Conservation (phyloP, 768 basidiomycete genomes). For the Tephrocybe sp. region DNA sequence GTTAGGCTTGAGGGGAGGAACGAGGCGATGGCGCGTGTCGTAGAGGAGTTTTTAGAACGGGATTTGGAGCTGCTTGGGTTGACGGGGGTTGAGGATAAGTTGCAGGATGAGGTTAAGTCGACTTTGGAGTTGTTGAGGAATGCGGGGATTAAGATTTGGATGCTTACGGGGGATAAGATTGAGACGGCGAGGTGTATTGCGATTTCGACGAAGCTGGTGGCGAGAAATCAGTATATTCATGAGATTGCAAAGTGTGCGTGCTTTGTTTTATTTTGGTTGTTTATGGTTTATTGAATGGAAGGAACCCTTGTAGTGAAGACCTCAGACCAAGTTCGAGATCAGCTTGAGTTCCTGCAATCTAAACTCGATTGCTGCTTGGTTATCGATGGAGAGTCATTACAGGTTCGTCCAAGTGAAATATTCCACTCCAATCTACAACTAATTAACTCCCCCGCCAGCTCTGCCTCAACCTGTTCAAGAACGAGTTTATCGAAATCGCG, state of each 20-base stretch:
- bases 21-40: slow-evolving; percentile 75
- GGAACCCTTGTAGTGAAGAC: slow-evolving; percentile 66
- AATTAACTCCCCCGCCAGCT: slow-evolving; percentile 47
- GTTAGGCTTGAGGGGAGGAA: slow-evolving; percentile 75
- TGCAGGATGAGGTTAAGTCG: slow-evolving; percentile 95
- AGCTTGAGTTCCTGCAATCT: slow-evolving; percentile 90
- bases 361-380: slow-evolving; percentile 98
- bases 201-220: slow-evolving; percentile 94
- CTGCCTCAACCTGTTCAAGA: slow-evolving; percentile 85
- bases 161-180: slow-evolving; percentile 99
- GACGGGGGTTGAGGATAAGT: slow-evolving; percentile 98
- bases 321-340: slow-evolving; percentile 74
- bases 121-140: slow-evolving; percentile 92
- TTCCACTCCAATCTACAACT: not conserved
- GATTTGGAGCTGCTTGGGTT: slow-evolving; percentile 91
- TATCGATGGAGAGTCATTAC: slow-evolving; percentile 95
- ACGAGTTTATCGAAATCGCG: slow-evolving; percentile 94
- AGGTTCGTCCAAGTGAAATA: slow-evolving; percentile 44
- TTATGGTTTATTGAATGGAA: not conserved
- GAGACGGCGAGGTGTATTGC: slow-evolving; percentile 99
- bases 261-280: slow-evolving; percentile 22
- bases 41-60: slow-evolving; percentile 75
- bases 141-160: slow-evolving; percentile 99
- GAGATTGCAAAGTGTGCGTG: slow-evolving; percentile 86
- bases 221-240: slow-evolving; percentile 95